Conservation (phyloP, 2,329 filamentous ascomycete species). For the Fusarium annulatum region DNA sequence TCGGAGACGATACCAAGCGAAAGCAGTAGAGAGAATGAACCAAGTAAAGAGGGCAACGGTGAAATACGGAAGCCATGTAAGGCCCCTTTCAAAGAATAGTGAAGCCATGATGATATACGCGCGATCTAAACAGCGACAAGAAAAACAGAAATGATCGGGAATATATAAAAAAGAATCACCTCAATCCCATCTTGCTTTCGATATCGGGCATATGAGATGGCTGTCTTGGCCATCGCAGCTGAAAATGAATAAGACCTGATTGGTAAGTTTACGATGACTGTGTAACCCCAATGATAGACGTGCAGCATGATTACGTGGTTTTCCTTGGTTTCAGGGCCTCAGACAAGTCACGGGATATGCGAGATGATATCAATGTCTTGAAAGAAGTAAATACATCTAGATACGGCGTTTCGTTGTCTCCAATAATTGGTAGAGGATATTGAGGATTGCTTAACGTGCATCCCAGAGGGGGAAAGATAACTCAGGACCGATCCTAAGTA, state of each 20-base stretch:
- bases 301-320: not conserved
- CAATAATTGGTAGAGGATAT: not conserved
- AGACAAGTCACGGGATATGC: not conserved
- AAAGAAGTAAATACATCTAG: not conserved
- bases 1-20: conserved; percentile 1
- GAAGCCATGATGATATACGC: not conserved
- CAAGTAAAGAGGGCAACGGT: not conserved
- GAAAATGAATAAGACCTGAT: not conserved
- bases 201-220: not conserved
- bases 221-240: not conserved
- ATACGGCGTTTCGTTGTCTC: not conserved
- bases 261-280: not conserved
- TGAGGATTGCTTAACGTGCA: not conserved
- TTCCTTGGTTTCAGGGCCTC: not conserved
- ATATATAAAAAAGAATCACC: not conserved
- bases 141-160: not conserved
- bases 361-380: not conserved
- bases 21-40: not conserved
- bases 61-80: not conserved
- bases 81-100: not conserved
- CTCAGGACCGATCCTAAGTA: no score
- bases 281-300: not conserved
- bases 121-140: not conserved
- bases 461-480: no score
- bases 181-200: not conserved